Evolutionary conservation across 352 stramenopile genomes (phyloP).

Genomic region (Phytophthora aleatoria): DNA sequence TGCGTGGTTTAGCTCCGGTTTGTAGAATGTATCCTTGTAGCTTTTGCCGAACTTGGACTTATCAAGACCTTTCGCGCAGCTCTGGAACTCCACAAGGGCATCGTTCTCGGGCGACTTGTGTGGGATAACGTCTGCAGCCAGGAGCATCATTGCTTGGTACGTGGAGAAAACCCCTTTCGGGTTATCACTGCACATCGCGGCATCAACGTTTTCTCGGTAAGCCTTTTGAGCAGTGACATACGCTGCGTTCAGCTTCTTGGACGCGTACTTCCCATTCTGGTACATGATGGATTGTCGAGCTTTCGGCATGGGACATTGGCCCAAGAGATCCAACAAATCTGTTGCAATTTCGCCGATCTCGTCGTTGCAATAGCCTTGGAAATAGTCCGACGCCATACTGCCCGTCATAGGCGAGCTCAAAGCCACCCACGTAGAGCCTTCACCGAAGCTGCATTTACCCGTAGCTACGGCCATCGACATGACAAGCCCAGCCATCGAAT

Average conservation of each 20-base stretch:
- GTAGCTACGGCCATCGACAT: slow-evolving; percentile 28
- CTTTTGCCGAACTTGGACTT: slow-evolving; percentile 34
- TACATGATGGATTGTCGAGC: slow-evolving; percentile 33
- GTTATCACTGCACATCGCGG: slow-evolving; percentile 45
- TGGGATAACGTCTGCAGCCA: slow-evolving; percentile 17
- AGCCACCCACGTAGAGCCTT: slow-evolving; percentile 33
- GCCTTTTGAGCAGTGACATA: slow-evolving; percentile 39
- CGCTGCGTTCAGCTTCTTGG: slow-evolving; percentile 21
- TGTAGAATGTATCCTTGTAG: slow-evolving; percentile 45
- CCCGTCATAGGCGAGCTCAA: slow-evolving; percentile 31
- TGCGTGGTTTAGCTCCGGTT: slow-evolving; percentile 48
- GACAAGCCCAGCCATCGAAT: slow-evolving; percentile 25
- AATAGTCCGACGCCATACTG: slow-evolving; percentile 38
- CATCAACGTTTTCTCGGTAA: slow-evolving; percentile 37
- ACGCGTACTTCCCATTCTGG: slow-evolving; percentile 30
- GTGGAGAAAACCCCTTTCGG: slow-evolving; percentile 37
- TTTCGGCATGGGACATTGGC: slow-evolving; percentile 35
- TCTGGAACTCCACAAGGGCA: slow-evolving; percentile 49
- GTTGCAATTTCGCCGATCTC: slow-evolving; percentile 6
- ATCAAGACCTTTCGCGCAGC: slow-evolving; percentile 42
- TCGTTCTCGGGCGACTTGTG: slow-evolving; percentile 46
- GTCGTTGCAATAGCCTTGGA: slow-evolving; percentile 37
- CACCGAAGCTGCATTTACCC: slow-evolving; percentile 28
- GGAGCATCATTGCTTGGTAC: slow-evolving; percentile 29
- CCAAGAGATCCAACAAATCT: slow-evolving; percentile 28